Base-by-base conservation (phyloP, 371 early-diverging fungal genomes). In the Circinella umbellata region DNA sequence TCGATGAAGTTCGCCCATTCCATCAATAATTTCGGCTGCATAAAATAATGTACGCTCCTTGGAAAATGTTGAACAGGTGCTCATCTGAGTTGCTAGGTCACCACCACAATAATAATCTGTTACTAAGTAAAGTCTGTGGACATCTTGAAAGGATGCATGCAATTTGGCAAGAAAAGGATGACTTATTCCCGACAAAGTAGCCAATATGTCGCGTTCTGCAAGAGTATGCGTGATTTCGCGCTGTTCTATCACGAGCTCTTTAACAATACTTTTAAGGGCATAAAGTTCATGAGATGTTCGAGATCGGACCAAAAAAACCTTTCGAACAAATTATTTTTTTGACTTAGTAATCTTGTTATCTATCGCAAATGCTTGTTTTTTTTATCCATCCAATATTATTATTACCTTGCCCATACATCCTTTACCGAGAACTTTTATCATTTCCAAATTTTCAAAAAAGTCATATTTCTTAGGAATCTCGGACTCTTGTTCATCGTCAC, bases 161-260 rank as follows among this genome's bases (percentile, higher is more conserved):
- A 99, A 84, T 36, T 94, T 94, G 34, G 98, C 95, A 62, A 99
- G 83, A 88, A 98, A 99, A 20, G 98, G 96, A 66, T 97, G 97
- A 36, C 80, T 65, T 17, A 77, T 70, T 7, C 63, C 70, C 3
- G 82, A 75, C 34, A 88, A 66, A 11, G 81, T 80, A 3, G 79
- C 77, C 18, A 92, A 69, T 35, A 90, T 82, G 20, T 81, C 80
- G 35, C 81, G 74, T 67, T 85, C 82, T 35, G 78, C 75, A 20
- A 78, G 60, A 4, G 82, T 90, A 79, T 90, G 90, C 54, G 94
- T 94, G 42, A 96, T 91, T 75, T 98, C 97, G 80, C 96, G 92
- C 66, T 92, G 90, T 69, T 95, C 90, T 66, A 95, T 87, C 54
- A 98, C 93, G 62, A 91, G 91, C 67, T 94, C 93, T 81, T 99